Evolutionary conservation across 106 monocot species (phyloP).

Genomic region (Platanthera zijinensis): DNA sequence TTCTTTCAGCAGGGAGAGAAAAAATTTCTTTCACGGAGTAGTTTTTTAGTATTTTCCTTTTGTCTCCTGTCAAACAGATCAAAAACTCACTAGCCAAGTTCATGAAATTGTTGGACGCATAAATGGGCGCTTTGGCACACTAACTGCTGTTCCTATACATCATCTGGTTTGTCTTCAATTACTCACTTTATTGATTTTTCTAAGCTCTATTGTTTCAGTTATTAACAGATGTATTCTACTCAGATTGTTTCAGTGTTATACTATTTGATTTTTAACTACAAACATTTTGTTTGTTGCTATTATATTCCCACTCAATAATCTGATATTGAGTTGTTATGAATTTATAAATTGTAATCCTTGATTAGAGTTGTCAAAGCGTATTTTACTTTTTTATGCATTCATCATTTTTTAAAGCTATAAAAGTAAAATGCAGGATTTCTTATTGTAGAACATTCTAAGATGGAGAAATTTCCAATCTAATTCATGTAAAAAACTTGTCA

Average conservation of each 20-base stretch:
- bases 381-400: background rate
- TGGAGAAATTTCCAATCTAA: too few relatives aligned
- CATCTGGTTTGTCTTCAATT: too few relatives aligned
- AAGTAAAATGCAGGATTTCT: background rate
- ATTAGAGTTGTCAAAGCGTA: background rate
- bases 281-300: background rate
- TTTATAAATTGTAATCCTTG: background rate
- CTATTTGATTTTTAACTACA: background rate
- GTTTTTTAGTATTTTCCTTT: background rate
- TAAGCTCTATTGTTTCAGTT: background rate
- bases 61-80: conserved; percentile 54
- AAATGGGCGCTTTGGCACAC: too few relatives aligned
- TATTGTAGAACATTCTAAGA: too few relatives aligned
- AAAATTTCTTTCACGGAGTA: background rate
- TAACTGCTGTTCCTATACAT: too few relatives aligned
- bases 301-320: background rate
- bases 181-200: too few relatives aligned
- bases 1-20: too few relatives aligned
- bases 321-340: background rate
- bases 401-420: background rate
- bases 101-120: too few relatives aligned
- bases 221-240: background rate
- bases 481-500: too few relatives aligned
- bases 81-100: conserved; percentile 96
- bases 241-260: background rate